These are phyloP conservation scores for Fraxinus quadrangulata DNA, from an alignment of 257 asterid species.

Conservation along the genomic window DNA sequence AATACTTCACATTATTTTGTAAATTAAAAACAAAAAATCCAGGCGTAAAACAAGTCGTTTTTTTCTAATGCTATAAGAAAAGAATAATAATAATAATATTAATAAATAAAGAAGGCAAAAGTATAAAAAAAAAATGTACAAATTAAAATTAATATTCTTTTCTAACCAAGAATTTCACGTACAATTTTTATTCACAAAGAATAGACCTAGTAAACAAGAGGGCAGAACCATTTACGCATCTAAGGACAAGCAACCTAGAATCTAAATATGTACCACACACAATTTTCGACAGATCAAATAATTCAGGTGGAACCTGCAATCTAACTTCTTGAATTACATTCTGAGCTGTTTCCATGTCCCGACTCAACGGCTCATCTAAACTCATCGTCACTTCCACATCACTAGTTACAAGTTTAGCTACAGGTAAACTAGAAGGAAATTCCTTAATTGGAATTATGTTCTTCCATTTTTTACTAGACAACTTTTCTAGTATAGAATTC, in stretches of 20 bases:
- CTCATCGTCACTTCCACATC: conserved; percentile 65
- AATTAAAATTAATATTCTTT: background rate
- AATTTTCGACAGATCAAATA: conserved; percentile 72
- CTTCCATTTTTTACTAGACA: conserved; percentile 77
- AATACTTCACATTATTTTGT: background rate
- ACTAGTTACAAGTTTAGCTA: conserved; percentile 61
- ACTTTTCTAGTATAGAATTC: conserved; percentile 51
- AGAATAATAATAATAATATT: background rate
- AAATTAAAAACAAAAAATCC: background rate
- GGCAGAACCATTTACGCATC: conserved; percentile 78
- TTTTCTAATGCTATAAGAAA: background rate
- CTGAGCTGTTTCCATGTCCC: conserved; percentile 45
- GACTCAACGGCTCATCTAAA: conserved; percentile 53
- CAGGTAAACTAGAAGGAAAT: conserved; percentile 80
- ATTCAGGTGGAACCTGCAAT: conserved; percentile 76
- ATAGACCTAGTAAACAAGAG: conserved; percentile 58
- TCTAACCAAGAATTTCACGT: background rate
- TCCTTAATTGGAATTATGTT: conserved; percentile 59
- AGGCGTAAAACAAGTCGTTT: background rate
- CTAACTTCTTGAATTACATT: conserved; percentile 62
- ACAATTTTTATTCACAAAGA: conserved; percentile 24
- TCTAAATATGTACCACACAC: conserved; percentile 87
- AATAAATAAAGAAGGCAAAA: background rate
- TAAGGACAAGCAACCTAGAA: conserved; percentile 72
- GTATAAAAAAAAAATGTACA: background rate